Conservation (phyloP, 2,329 filamentous ascomycete genomes). For the Pyrenophora tritici-repentis region DNA sequence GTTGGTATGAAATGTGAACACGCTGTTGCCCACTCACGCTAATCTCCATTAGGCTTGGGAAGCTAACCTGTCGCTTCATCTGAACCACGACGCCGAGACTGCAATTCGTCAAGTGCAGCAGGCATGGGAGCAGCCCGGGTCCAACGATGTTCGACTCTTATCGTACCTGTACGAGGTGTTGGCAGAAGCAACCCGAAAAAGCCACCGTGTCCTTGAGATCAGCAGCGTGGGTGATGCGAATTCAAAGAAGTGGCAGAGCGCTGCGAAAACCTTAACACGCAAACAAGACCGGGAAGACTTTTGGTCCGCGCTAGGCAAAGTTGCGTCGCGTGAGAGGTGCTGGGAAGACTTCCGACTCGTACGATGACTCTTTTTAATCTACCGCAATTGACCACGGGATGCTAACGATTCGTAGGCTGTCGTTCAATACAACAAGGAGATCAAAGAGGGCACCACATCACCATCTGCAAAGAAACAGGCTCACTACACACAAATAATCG, state of each 20-base stretch:
- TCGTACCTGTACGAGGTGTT: slow-evolving; percentile 33
- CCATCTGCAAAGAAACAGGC: slow-evolving; percentile 28
- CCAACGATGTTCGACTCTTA: slow-evolving; percentile 34
- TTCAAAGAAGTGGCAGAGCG: slow-evolving; percentile 37
- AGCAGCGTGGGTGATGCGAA: slow-evolving; percentile 26
- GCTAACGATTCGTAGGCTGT: slow-evolving; percentile 34
- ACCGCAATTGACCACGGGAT: background rate
- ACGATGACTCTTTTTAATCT: slow-evolving; percentile 9
- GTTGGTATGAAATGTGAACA: slow-evolving; percentile 21
- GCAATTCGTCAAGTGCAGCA: slow-evolving; percentile 20
- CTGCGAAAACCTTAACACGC: slow-evolving; percentile 30
- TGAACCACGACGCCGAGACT: slow-evolving; percentile 14
- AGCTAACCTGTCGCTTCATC: slow-evolving; percentile 31
- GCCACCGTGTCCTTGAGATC: slow-evolving; percentile 1
- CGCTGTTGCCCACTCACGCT: background rate
- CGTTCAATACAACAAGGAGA: slow-evolving; percentile 35
- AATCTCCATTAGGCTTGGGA: slow-evolving; percentile 38
- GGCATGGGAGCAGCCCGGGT: slow-evolving; percentile 30
- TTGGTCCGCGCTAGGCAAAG: slow-evolving; percentile 35
- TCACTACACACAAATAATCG: slow-evolving; percentile 37
- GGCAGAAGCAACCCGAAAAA: slow-evolving; percentile 25
- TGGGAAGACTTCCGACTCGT: slow-evolving; percentile 45
- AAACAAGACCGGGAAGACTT: slow-evolving; percentile 31
- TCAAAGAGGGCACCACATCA: slow-evolving; percentile 10
- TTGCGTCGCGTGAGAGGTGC: slow-evolving; percentile 36